phyloP scores from a whole-genome alignment of 176 grass and related monocot genomes.

The Sorghum bicolor region DNA sequence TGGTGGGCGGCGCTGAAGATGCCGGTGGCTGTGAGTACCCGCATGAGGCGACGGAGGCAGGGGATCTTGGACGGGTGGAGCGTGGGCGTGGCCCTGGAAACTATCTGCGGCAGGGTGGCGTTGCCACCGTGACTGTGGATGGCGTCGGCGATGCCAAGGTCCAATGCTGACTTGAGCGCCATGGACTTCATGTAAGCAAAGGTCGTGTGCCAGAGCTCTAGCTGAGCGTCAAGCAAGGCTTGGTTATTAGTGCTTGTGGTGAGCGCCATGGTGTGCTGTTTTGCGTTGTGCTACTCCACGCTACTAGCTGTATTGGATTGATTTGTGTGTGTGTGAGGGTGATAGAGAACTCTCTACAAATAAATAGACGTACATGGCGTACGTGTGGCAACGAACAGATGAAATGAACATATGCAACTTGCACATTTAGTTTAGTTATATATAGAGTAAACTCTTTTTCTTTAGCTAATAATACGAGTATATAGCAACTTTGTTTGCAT shows the following conservation, averaged over 20 bases:
- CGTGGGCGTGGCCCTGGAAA: background rate
- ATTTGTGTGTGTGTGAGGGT: too few relatives aligned
- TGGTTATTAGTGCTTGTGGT: background rate
- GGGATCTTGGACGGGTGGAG: constrained; percentile 11
- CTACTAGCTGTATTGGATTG: too few relatives aligned
- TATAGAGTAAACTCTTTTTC: too few relatives aligned
- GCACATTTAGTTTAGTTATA: too few relatives aligned
- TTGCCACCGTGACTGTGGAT: constrained; percentile 8
- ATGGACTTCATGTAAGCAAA: constrained; percentile 24
- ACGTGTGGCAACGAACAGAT: too few relatives aligned
- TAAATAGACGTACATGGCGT: too few relatives aligned
- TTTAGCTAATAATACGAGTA: too few relatives aligned
- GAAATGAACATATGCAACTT: too few relatives aligned
- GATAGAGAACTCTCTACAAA: too few relatives aligned
- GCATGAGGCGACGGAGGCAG: constrained; percentile 23
- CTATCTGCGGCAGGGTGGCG: constrained; percentile 19
- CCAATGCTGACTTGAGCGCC: constrained; percentile 23
- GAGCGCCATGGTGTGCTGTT: constrained; percentile 9
- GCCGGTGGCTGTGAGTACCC: background rate
- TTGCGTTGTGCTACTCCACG: background rate
- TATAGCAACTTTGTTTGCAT: too few relatives aligned
- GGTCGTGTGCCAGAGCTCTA: constrained; percentile 20
- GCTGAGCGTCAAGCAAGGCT: constrained; percentile 19
- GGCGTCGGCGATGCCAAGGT: constrained; percentile 25
- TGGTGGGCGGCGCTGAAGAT: background rate